Evolutionary conservation across 768 basidiomycete genomes (phyloP).

Genomic region (Albatrellus ellisii): DNA sequence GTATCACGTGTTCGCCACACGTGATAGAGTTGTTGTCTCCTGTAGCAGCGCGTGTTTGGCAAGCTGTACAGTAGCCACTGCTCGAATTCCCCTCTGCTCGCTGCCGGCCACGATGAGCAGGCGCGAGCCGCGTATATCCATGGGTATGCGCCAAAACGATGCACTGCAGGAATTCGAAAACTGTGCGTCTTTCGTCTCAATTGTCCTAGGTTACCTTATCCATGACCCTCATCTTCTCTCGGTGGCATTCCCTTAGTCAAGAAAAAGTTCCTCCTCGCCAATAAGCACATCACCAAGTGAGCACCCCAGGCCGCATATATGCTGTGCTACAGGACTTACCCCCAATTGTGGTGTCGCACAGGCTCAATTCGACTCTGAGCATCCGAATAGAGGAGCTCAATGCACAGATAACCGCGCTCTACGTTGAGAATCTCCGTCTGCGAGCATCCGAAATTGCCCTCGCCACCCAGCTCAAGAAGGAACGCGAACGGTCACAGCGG

Average conservation of each 20-base stretch:
- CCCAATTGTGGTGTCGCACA: conserved; percentile 23
- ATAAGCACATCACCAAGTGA: conserved; percentile 86
- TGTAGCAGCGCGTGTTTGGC: too few relatives aligned
- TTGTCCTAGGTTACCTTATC: too few relatives aligned
- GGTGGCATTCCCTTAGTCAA: conserved; percentile 49
- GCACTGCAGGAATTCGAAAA: conserved; percentile 76
- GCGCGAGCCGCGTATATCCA: conserved; percentile 31
- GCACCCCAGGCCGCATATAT: conserved; percentile 14
- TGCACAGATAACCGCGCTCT: conserved; percentile 67
- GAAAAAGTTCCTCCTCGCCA: conserved; percentile 84
- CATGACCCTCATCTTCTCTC: conserved; percentile 13
- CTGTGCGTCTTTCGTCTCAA: conserved; percentile 37
- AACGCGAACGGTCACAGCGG: conserved; percentile 63
- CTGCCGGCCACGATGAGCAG: conserved; percentile 22
- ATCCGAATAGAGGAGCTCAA: conserved; percentile 77
- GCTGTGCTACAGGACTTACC: conserved; percentile 3
- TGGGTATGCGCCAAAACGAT: conserved; percentile 59
- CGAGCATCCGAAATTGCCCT: conserved; percentile 73
- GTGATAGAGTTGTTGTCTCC: too few relatives aligned
- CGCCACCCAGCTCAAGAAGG: conserved; percentile 62
- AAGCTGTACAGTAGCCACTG: too few relatives aligned
- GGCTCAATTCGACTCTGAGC: conserved; percentile 78
- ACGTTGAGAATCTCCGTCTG: conserved; percentile 72
- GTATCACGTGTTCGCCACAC: too few relatives aligned
- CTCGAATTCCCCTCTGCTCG: too few relatives aligned